phyloP scores from a whole-genome alignment of 352 stramenopile genomes.

The Globisporangium okanoganense region DNA sequence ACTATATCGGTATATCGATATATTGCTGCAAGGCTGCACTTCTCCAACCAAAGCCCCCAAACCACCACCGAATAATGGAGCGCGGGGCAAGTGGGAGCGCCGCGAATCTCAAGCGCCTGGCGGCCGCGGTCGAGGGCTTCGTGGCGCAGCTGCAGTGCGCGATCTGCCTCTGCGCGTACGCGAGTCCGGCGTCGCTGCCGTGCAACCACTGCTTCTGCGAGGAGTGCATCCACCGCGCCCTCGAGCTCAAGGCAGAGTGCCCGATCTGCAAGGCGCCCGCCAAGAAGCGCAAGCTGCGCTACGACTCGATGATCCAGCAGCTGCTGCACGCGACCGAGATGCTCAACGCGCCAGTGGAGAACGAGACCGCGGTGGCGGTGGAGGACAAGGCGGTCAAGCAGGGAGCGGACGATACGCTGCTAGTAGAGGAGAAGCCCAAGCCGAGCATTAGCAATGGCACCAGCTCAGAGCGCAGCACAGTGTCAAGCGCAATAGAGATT shows the following conservation, averaged over 20 bases:
- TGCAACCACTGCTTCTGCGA: slow-evolving; percentile 89
- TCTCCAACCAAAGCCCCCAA: not conserved
- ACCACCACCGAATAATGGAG: slow-evolving; percentile 9
- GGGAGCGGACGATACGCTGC: not conserved
- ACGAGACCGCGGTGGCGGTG: no score
- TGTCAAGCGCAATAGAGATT: no score
- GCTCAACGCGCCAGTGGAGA: slow-evolving; percentile 28
- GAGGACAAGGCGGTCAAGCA: not conserved
- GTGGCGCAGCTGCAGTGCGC: slow-evolving; percentile 73
- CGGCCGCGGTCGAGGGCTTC: slow-evolving; percentile 60
- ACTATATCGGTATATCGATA: no score
- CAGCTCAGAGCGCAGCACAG: not conserved
- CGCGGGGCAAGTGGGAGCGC: slow-evolving; percentile 1
- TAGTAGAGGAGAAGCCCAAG: slow-evolving; percentile 9
- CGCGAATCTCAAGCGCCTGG: slow-evolving; percentile 41
- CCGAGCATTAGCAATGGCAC: slow-evolving; percentile 3
- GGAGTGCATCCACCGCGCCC: slow-evolving; percentile 80
- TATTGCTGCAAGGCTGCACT: no score
- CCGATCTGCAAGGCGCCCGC: slow-evolving; percentile 82
- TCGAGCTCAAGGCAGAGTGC: slow-evolving; percentile 74
- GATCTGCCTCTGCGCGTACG: slow-evolving; percentile 80
- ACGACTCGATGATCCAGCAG: slow-evolving; percentile 74
- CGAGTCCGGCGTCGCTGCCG: slow-evolving; percentile 62
- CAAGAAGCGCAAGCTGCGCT: slow-evolving; percentile 73
- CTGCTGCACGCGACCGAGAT: slow-evolving; percentile 55